phyloP scores from a whole-genome alignment of 345 rosid species.

The Melaleuca quinquenervia region DNA sequence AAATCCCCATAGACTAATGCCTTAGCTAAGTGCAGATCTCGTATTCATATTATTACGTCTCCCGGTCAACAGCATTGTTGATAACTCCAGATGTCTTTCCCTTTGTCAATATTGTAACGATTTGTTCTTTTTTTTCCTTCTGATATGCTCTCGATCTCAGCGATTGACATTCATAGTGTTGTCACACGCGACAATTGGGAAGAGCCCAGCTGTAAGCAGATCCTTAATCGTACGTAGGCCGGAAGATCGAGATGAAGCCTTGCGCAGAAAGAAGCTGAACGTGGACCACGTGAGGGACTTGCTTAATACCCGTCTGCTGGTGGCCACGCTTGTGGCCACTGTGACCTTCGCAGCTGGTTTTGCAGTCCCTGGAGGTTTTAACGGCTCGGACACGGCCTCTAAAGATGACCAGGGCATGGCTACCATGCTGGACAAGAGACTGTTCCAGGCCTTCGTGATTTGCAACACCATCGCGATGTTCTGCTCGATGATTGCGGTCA shows the following conservation, averaged over 20 bases:
- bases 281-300: accelerated
- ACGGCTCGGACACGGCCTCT: accelerated
- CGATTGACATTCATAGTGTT: no score
- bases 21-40: background rate
- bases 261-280: background rate
- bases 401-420: background rate
- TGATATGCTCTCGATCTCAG: no score
- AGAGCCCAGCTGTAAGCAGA: no score
- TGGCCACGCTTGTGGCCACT: background rate
- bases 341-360: background rate
- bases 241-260: no score
- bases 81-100: no score
- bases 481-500: background rate
- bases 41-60: background rate
- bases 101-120: no score
- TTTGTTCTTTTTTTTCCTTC: no score
- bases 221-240: no score
- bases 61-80: accelerated
- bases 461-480: background rate
- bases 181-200: no score
- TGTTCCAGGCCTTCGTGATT: background rate
- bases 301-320: background rate
- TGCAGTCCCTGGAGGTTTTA: background rate
- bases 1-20: accelerated
- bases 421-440: background rate